Conservation (phyloP, 1,139 yeast species). For the Pichia norvegensis region DNA sequence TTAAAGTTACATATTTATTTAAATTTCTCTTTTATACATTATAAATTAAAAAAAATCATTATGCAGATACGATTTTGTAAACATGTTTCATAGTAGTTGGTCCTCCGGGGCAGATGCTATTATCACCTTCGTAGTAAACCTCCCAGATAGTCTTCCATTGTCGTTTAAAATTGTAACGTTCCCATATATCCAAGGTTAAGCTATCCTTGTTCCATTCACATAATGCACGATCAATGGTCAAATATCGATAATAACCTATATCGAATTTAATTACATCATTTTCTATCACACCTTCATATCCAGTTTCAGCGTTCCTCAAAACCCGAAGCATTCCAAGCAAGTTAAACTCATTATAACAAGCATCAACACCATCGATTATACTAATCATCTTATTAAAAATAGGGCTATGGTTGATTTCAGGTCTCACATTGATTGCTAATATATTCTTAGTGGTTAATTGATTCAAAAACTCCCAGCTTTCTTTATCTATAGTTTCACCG, state of each 20-base stretch:
- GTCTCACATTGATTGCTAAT: background rate
- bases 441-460: background rate
- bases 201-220: constrained; percentile 7
- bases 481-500: background rate
- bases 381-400: background rate
- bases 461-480: constrained; percentile 1
- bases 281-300: constrained; percentile 3
- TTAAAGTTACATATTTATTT: background rate
- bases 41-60: background rate
- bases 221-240: constrained; percentile 4
- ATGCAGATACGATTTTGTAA: background rate
- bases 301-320: constrained; percentile 9
- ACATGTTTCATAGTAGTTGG: constrained; percentile 1
- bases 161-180: background rate
- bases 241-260: constrained; percentile 5
- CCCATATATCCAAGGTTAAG: constrained; percentile 4
- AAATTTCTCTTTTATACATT: background rate
- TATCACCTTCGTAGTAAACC: constrained; percentile 3
- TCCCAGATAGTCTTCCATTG: constrained; percentile 10
- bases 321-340: constrained; percentile 6
- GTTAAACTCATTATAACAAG: background rate
- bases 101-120: constrained; percentile 5
- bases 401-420: background rate
- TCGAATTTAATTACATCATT: background rate
- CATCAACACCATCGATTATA: constrained; percentile 2